Base-by-base conservation (phyloP, 2,329 filamentous ascomycete genomes). In the Phoma sp. region DNA sequence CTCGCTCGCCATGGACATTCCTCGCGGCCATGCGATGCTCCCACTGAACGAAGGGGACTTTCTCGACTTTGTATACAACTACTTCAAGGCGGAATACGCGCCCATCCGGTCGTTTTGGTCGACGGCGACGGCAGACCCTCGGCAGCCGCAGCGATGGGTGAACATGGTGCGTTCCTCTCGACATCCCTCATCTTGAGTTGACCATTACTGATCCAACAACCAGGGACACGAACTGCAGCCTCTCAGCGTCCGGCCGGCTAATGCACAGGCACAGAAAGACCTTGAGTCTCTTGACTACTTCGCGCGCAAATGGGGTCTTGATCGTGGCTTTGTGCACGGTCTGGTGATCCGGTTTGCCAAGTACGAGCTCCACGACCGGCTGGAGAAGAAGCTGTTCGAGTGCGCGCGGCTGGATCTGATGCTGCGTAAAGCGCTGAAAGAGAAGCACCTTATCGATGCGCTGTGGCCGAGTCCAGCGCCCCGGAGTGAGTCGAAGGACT, bases 31-130 rank as follows among this genome's bases (percentile, higher is more conserved):
- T 57, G 68, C 71, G n/a, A 69, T 67, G 60, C 57, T 64, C 4
- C 68, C 72, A 4, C 64, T 75, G 11, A 70, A 59, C 23, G 70
- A 72, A 43, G 44, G 52, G 6, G 72, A 75, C 41, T 68, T 75
- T 27, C 52, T 71, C 5, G 70, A 73, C 40, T 75, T 75, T 44
- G 53, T 73, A 7, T 71, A 58, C 58, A 74, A 73, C 43, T 75
- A 75, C 47, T 74, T 67, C 64, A 75, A 73, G 55, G 71, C 71
- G 13, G 72, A 75, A 62, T 75, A 75, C 41, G 62, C 67, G 2
- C 72, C 72, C 3, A 73, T 75, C 9, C 65, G 71, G 22, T 73
- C 69, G 7, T 65, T 75, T 41, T 75, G 69, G 66, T 64, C 62
- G 0, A 75, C 72, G 18, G 71, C 72, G 30, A 68, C 70, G 4